Conservation (phyloP, 306 rosid genomes). For the Cucurbita maxima region DNA sequence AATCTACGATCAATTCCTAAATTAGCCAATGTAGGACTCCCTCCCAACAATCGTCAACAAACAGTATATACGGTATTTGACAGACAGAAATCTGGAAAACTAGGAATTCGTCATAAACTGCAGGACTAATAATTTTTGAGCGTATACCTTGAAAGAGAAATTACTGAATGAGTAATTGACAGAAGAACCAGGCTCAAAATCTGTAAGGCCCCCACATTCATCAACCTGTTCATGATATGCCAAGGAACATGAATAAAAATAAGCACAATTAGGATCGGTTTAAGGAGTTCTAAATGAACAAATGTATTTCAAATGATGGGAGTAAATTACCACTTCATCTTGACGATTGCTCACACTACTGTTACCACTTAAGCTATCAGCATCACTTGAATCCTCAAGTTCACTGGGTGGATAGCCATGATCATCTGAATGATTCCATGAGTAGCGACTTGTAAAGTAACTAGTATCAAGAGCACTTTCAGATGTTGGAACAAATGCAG, state of each 20-base stretch:
- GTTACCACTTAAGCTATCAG: conserved; percentile 87
- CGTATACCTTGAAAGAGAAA: conserved; percentile 87
- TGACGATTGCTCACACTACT: conserved; percentile 82
- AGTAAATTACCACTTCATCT: conserved; percentile 78
- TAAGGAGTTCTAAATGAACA: not conserved
- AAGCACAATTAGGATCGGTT: not conserved
- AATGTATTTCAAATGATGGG: not conserved
- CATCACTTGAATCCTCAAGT: conserved; percentile 78
- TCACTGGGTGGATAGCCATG: conserved; percentile 55
- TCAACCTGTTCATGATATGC: conserved; percentile 47
- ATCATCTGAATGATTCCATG: conserved; percentile 73
- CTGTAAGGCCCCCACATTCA: conserved; percentile 87
- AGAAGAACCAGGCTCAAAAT: conserved; percentile 66
- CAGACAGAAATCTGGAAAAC: not conserved
- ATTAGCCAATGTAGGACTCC: too few species aligned
- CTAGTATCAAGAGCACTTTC: conserved; percentile 93
- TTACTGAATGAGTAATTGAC: conserved; percentile 91
- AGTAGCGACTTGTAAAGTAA: conserved; percentile 84
- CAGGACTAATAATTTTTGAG: not conserved
- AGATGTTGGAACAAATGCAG: conserved; percentile 95
- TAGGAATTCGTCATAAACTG: not conserved
- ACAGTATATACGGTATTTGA: not conserved
- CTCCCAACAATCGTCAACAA: too few species aligned
- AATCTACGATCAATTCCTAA: too few species aligned
- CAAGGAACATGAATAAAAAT: conserved; percentile 21